Evolutionary conservation across 176 grass and related monocot species (phyloP), one percentile per base, ranked within the genome.

Genomic region (Oryza punctata): DNA sequence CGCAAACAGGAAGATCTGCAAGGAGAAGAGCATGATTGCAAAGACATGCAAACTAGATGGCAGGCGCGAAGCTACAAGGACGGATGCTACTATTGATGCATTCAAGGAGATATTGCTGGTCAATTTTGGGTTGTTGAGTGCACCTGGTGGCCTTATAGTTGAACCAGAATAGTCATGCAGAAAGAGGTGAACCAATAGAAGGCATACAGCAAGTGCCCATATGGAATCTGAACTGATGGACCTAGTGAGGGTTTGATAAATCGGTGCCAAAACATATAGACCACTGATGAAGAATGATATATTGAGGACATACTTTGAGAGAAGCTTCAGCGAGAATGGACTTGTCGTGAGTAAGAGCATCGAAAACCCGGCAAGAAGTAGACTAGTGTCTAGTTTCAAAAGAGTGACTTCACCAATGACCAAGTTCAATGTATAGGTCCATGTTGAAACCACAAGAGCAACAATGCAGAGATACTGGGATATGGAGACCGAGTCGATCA

Each of bases 181-280:
- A 69, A 99, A 94, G 70, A 99, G 90, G 92, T 94, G 93, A 69
- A 96, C 82, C 33, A 99, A 72, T 26, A 99, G 80, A 92, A 99
- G 93, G 69, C 91, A 92, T 37, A 99, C 80, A 28, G 83, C 91
- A 26, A 99, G 89, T 33, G 83, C 89, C 89, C 87, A 93, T 72
- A 99, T 96, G 0, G 93, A 99, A 83, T 96, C 93, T 75, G 97
- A 96, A 65, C 97, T 96, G 77, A 99, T 99, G 27, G 93, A 99
- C 75, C 97, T 92, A 13, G 93, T 96, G 28, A 99, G 88, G 68
- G 89, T 99, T 68, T 99, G 93, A 80, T 94, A 99, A 9, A 94
- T 82, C 79, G 93, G 93, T 4, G 93, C 97, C 45, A 96, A 75
- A 94, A 99, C 83, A 75, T 99, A 96, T 52, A 99, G 88, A 43